These are phyloP conservation scores for Ophiocordyceps camponoti-rufipedis DNA, from an alignment of 2,329 filamentous ascomycete species.

Conservation along the genomic window DNA sequence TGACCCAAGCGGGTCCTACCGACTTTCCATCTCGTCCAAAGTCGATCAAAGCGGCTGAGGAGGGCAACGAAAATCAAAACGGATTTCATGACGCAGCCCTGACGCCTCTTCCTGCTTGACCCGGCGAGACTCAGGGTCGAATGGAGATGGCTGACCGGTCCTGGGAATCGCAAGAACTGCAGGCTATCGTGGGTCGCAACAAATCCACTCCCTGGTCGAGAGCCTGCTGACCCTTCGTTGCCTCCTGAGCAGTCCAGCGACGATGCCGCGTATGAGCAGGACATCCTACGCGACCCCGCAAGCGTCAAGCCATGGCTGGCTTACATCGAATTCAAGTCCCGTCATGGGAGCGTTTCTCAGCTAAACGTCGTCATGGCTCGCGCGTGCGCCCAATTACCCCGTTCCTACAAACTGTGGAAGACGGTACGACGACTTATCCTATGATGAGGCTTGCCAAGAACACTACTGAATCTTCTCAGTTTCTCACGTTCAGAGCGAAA, in stretches of 20 bases:
- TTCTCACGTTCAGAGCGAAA: conserved; percentile 67
- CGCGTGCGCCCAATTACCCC: conserved; percentile 72
- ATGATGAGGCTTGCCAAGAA: background rate
- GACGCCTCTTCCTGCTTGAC: background rate
- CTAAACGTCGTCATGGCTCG: conserved; percentile 79
- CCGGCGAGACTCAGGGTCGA: background rate
- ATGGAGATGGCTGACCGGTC: background rate
- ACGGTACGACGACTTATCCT: conserved; percentile 34
- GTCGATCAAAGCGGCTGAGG: background rate
- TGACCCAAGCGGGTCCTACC: too few species aligned
- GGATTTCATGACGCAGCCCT: background rate
- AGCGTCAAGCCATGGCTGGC: conserved; percentile 89
- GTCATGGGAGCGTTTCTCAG: conserved; percentile 70
- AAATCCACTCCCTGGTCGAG: background rate
- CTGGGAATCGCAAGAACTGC: background rate
- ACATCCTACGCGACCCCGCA: conserved; percentile 69
- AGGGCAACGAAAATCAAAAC: background rate
- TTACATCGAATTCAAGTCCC: conserved; percentile 80
- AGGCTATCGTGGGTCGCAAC: background rate
- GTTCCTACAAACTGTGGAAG: conserved; percentile 98
- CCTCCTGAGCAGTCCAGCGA: conserved; percentile 50
- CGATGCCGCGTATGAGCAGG: conserved; percentile 92
- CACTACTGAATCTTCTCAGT: conserved; percentile 27
- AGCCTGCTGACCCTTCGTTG: background rate
- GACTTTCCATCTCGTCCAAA: too few species aligned